Evolutionary conservation across 129 eudicot species (phyloP).

Genomic region (Pseudognaphalium luteoalbum): DNA sequence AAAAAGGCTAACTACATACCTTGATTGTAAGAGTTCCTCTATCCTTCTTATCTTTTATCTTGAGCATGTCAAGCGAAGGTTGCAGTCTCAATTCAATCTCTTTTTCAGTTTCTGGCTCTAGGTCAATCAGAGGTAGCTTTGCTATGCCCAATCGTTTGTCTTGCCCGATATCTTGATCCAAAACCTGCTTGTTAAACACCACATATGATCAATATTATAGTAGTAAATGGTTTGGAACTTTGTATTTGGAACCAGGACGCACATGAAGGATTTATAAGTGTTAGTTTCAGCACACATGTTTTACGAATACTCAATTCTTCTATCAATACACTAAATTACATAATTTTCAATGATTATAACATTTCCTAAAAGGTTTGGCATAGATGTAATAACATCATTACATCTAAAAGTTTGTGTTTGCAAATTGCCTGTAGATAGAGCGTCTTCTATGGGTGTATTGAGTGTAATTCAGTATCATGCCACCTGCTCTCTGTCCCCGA

Average conservation of each 20-base stretch:
- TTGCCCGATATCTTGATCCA: slow-evolving; percentile 92
- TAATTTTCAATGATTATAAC: not conserved
- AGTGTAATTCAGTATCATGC: no score
- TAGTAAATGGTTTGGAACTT: not conserved
- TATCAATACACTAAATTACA: no score
- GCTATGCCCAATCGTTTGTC: slow-evolving; percentile 81
- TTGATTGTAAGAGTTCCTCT: slow-evolving; percentile 84
- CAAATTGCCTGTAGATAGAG: not conserved
- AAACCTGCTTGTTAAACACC: slow-evolving; percentile 55
- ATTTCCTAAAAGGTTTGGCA: not conserved
- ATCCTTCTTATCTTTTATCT: slow-evolving; percentile 90
- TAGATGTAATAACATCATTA: no score
- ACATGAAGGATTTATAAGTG: not conserved
- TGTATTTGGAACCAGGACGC: not conserved
- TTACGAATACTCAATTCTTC: not conserved
- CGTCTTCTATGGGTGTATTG: no score
- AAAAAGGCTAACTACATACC: slow-evolving; percentile 40
- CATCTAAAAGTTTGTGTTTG: not conserved
- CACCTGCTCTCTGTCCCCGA: no score
- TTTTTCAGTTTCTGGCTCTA: slow-evolving; percentile 65
- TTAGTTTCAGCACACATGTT: not conserved
- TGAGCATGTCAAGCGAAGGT: slow-evolving; percentile 93
- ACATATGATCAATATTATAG: not conserved
- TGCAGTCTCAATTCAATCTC: slow-evolving; percentile 72
- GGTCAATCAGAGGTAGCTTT: slow-evolving; percentile 58